Evolutionary conservation across 164 flowering plant genomes (phyloP), one percentile per base, ranked within the genome.

Genomic region (Annona cherimola): DNA sequence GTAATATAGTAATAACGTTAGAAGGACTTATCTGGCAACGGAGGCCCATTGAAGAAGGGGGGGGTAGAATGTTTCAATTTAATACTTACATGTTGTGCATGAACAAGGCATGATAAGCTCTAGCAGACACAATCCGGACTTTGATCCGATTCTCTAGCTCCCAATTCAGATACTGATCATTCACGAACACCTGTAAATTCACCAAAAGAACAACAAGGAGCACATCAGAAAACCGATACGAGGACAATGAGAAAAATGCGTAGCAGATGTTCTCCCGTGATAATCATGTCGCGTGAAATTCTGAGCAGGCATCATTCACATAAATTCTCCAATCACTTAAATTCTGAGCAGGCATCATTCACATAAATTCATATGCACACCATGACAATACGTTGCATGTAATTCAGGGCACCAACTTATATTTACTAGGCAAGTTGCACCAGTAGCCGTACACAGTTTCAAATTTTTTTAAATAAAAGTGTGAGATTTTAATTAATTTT

Each of bases 1-100:
- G 45, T 41, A 50, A 14, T n/a, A 68, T 70, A 46, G 14, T 54
- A 70, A 11, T 77, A 71, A 74, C 81, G 77, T 69, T 80, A 50
- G 75, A 76, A 75, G 69, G 79, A 83, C 86, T 84, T 87, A 85
- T 85, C 88, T 85, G 79, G 83, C 4, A 39, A 60, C 71, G 67
- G 41, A 8, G 61, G 26, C 77, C 62, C 66, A 74, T 42, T 40
- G 40, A 67, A 73, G 59, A 63, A 18, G 45, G 5, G 9, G 9
- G 9, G 9, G 5, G 35, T 54, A 18, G 9, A 39, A 16, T 0
- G 39, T 4, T 70, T 75, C 61, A 35, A 14, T 62, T 65, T 66
- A 19, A 50, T 63, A 81, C 98, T 91, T 87, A 96, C 99, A 96
- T 96, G 90, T 96, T 96, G 82, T 96, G 94, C 98, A 96, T 96